Base-by-base conservation (phyloP, 768 basidiomycete species). In the Calocera cornea region DNA sequence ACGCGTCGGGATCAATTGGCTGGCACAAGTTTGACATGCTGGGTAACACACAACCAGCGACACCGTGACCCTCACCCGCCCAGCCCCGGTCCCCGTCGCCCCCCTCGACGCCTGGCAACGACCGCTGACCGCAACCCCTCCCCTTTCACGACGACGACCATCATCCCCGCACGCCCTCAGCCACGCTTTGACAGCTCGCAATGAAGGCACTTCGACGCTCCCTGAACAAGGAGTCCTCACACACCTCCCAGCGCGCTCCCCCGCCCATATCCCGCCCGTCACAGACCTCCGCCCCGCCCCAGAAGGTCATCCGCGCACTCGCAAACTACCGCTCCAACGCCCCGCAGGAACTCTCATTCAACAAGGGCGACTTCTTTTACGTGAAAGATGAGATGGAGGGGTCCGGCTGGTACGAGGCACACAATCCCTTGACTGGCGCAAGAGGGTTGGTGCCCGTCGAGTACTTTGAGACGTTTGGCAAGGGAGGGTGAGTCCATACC, bases 331-430 rank as follows among this genome's bases (percentile, higher is more conserved):
- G 82, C 60, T 84, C 91, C 1, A 80, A 83, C 68, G 83, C 85
- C 0, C 92, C 94, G 1, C 87, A 91, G 74, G 87, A 97, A 71
- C 86, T 99, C 47, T 84, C 90, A 34, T 98, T 97, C 76, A 80
- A 84, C 71, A 89, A 90, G 78, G 97, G 97, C 70, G 97, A 99
- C 79, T 97, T 98, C 79, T 98, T 97, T 81, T 90, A 98, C 77
- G 95, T 98, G 64, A 82, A 92, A 38, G 85, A 84, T 68, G 93
- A 97, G 72, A 78, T 83, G 19, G 82, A 85, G 66, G 66, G 65
- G 17, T 70, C 67, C 34, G 78, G 75, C 49, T 98, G 89, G 87
- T 99, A 92, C 73, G 91, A 97, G 75, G 97, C 93, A 2, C 87
- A 95, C 75, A 98, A 99, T 75, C 97, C 95, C 14, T 82, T 93